Conservation (phyloP, 495 filamentous ascomycete species). For the Aeminium ludgeri region DNA sequence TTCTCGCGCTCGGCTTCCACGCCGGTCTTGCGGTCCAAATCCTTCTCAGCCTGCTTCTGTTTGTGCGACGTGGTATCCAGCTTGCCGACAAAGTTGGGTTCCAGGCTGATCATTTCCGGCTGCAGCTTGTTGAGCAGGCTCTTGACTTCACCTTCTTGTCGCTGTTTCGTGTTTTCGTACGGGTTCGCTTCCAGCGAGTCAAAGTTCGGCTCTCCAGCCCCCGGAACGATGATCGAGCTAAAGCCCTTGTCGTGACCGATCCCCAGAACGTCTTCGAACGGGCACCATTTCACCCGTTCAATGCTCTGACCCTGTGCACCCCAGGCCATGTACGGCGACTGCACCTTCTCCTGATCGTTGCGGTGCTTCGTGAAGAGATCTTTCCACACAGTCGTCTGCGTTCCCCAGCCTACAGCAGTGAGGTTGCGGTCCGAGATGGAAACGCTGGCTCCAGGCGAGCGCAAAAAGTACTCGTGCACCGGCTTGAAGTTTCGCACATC, state of each 20-base stretch:
- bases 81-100: constrained; percentile 77
- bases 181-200: constrained; percentile 88
- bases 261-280: constrained; percentile 83
- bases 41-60: constrained; percentile 53
- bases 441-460: constrained; percentile 66
- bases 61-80: constrained; percentile 61
- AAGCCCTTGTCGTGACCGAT: constrained; percentile 74
- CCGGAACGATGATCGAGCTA: constrained; percentile 73
- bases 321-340: constrained; percentile 85
- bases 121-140: constrained; percentile 79
- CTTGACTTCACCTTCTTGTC: constrained; percentile 85
- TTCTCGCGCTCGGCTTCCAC: constrained; percentile 30
- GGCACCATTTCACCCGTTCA: constrained; percentile 77
- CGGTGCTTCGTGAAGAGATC: constrained; percentile 56
- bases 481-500: constrained; percentile 89
- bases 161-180: constrained; percentile 86
- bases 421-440: constrained; percentile 77
- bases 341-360: constrained; percentile 48
- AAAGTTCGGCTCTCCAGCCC: constrained; percentile 91
- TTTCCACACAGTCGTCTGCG: constrained; percentile 74
- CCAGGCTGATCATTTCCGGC: constrained; percentile 90
- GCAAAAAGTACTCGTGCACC: constrained; percentile 77
- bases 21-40: constrained; percentile 46
- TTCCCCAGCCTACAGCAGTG: constrained; percentile 84
- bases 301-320: constrained; percentile 70